Conservation (phyloP, 169 alveolate genomes). For the Pseudocohnilembus persalinus region DNA sequence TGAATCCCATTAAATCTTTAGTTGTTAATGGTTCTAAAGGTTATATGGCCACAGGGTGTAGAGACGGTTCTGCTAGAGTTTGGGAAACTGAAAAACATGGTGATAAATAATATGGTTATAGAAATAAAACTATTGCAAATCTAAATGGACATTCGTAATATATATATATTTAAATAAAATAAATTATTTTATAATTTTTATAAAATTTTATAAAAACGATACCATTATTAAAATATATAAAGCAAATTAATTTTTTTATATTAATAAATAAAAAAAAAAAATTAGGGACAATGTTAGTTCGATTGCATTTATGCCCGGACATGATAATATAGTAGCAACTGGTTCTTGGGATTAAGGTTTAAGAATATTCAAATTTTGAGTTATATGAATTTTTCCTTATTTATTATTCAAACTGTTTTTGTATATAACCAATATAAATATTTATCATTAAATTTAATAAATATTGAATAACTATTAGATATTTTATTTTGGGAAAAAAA, state of each 20-base stretch:
- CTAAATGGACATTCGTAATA: not conserved
- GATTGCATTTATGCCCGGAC: not conserved
- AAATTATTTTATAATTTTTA: too few relatives aligned
- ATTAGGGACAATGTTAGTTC: not conserved
- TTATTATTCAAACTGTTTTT: too few relatives aligned
- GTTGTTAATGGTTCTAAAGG: not conserved
- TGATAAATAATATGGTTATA: not conserved
- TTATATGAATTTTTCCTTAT: too few relatives aligned
- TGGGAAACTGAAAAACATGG: not conserved
- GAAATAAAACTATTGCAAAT: not conserved
- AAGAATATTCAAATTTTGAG: not conserved
- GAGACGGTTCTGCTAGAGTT: not conserved
- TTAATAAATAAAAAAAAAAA: too few relatives aligned
- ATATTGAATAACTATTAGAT: too few relatives aligned
- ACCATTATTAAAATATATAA: too few relatives aligned
- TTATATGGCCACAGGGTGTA: not conserved
- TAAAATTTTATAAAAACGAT: too few relatives aligned
- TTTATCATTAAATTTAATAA: too few relatives aligned
- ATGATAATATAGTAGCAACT: not conserved
- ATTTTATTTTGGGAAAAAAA: too few relatives aligned
- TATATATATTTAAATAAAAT: too few relatives aligned
- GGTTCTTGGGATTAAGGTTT: not conserved
- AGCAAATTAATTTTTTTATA: too few relatives aligned
- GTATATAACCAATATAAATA: too few relatives aligned
- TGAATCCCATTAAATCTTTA: slow-evolving; percentile 21